A percentile compares a stretch with the other conserved stretches of the same genome.
These are phyloP conservation scores for Trichoderma guizhouense DNA, from an alignment of 2,329 filamentous ascomycete genomes.

Conservation along the genomic window DNA sequence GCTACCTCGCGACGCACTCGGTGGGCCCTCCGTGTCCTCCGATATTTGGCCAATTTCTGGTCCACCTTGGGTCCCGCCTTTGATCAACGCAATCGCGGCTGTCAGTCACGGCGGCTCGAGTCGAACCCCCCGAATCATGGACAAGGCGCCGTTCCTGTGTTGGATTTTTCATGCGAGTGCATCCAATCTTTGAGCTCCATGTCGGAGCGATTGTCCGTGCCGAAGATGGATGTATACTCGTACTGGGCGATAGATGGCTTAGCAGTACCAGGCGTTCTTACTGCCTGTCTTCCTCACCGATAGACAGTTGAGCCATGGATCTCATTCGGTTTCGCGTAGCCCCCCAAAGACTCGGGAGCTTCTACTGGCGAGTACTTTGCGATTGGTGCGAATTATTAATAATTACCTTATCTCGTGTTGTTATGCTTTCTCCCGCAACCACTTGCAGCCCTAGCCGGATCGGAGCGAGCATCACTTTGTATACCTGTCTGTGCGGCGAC, in stretches of 20 bases:
- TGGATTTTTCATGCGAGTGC: neutral
- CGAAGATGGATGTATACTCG: neutral
- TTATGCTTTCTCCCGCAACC: neutral
- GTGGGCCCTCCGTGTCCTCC: slow-evolving; percentile 9
- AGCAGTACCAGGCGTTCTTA: neutral
- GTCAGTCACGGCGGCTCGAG: neutral
- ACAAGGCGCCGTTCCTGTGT: neutral
- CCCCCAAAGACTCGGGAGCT: neutral
- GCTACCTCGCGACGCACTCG: neutral
- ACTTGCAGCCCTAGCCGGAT: neutral
- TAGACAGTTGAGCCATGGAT: neutral
- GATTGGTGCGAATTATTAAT: neutral
- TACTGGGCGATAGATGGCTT: neutral
- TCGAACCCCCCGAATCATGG: neutral
- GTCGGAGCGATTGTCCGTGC: neutral
- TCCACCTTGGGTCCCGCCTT: slow-evolving; percentile 5
- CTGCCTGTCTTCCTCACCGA: neutral
- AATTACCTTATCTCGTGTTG: slow-evolving; percentile 1
- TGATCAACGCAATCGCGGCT: neutral
- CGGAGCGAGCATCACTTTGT: neutral
- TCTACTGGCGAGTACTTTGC: neutral
- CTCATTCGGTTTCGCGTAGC: neutral
- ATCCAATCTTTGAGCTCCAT: neutral
- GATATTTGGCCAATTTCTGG: slow-evolving; percentile 11
- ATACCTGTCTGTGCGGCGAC: neutral